Evolutionary conservation across 768 basidiomycete genomes (phyloP).

Genomic region (Tubosaeta sp.): DNA sequence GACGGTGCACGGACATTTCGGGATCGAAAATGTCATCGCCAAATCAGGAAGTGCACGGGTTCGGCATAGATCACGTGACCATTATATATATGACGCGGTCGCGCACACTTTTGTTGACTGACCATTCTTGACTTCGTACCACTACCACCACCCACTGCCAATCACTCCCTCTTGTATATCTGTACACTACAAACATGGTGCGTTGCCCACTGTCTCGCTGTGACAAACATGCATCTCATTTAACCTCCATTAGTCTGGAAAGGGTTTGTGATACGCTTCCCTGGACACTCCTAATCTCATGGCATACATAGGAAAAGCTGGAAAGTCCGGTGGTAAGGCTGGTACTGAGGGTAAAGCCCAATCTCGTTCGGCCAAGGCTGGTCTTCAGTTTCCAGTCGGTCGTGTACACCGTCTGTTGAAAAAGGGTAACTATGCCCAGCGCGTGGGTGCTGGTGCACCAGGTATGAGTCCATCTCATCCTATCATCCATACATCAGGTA

Average conservation of each 20-base stretch:
- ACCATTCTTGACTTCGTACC: constrained; percentile 29
- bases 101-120: constrained; percentile 29
- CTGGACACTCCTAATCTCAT: constrained; percentile 3
- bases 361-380: constrained; percentile 70
- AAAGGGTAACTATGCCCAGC: constrained; percentile 83
- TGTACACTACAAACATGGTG: constrained; percentile 26
- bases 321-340: constrained; percentile 51
- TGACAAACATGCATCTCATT: constrained; percentile 6
- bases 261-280: constrained; percentile 17
- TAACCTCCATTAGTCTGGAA: constrained; percentile 24
- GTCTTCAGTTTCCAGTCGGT: constrained; percentile 85
- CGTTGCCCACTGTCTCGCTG: constrained; percentile 3
- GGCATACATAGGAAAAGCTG: constrained; percentile 40
- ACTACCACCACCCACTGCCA: constrained; percentile 21
- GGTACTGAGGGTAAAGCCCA: constrained; percentile 50
- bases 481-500: not conserved
- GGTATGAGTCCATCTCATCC: constrained; percentile 36
- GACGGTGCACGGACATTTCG: constrained; percentile 18
- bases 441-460: constrained; percentile 87
- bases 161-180: constrained; percentile 12
- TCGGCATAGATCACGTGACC: constrained; percentile 24
- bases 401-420: constrained; percentile 89
- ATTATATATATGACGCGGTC: constrained; percentile 33
- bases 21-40: constrained; percentile 14
- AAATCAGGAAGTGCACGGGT: constrained; percentile 14